Evolutionary conservation across 225 moss, liverwort and hornwort species (phyloP), one percentile per base, ranked within the genome.

Genomic region (Polytrichum formosum): DNA sequence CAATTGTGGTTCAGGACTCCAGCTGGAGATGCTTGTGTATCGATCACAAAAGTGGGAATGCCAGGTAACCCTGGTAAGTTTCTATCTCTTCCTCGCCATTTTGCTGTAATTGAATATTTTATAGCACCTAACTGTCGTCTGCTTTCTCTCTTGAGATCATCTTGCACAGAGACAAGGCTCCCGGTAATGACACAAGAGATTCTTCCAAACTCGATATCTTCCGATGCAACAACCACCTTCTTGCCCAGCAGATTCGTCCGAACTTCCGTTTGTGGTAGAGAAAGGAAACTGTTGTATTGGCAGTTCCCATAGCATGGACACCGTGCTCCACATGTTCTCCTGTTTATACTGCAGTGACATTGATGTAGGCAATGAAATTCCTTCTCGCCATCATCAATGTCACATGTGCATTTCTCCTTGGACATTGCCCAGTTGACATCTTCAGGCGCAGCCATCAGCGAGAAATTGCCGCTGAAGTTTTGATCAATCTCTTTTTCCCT

Each of bases 251-350:
- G 7, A 67, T 46, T 35, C 8, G 35, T 26, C 9, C 8, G 66
- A 19, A 35, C 6, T 53, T 7, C 66, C 4, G 37, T 67, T 6
- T 21, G 26, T 9, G 66, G 66, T 21, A 67, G 6, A 26, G 9
- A n/a, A 4, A 67, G 23, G 66, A 67, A 67, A 26, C 66, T 67
- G 37, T 67, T 67, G 46, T 67, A 67, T 26, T 67, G 66, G 66
- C 66, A 67, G 13, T 46, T 8, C 22, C 66, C 66, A 20, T 20
- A n/a, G 37, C 66, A 67, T 6, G 21, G 37, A 53, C 66, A 67
- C 13, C 25, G 37, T 67, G 53, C 19, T 22, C 66, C 25, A 25
- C 66, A 67, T 9, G 35, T 67, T 18, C 23, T 67, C 33, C 66
- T 33, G 53, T 53, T 35, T 67, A 67, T 21, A 67, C 4, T 67